A percentile compares a stretch with the other conserved stretches of the same genome.
phyloP scores from a whole-genome alignment of 148 eudicot genomes.

The Drosera capensis region DNA sequence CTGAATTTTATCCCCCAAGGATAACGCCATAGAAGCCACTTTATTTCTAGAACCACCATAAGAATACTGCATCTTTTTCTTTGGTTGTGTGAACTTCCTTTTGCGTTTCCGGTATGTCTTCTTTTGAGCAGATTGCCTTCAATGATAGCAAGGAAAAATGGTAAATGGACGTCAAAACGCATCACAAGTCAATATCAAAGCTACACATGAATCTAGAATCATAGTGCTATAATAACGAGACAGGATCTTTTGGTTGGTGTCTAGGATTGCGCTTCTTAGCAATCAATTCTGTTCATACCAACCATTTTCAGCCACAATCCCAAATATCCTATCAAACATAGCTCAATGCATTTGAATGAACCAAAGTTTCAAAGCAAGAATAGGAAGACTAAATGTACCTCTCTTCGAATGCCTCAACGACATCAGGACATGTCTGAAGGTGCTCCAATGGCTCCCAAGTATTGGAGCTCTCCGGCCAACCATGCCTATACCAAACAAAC shows the following conservation, averaged over 20 bases:
- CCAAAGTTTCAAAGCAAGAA: background rate
- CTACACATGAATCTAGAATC: background rate
- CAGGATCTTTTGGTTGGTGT: too few species aligned
- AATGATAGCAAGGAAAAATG: background rate
- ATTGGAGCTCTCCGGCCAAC: conserved; percentile 88
- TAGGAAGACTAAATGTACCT: conserved; percentile 28
- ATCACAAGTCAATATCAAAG: background rate
- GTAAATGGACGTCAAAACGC: background rate
- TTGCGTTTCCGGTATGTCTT: conserved; percentile 47
- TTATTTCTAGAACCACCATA: conserved; percentile 49
- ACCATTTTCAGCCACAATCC: background rate
- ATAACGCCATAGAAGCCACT: conserved; percentile 22
- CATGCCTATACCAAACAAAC: conserved; percentile 49
- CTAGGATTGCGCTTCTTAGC: too few species aligned
- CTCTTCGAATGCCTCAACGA: conserved; percentile 79
- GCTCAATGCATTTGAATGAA: background rate
- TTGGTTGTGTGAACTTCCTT: conserved; percentile 50
- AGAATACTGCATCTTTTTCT: conserved; percentile 63
- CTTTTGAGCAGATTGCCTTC: conserved; percentile 43
- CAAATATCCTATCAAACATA: too few species aligned
- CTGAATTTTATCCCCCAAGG: conserved; percentile 13
- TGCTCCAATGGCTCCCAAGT: conserved; percentile 96
- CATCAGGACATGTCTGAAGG: conserved; percentile 61
- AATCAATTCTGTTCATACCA: too few species aligned
- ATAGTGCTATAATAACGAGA: too few species aligned